Evolutionary conservation across 2,329 filamentous ascomycete genomes (phyloP).

Genomic region (Aspergillus phoenicis): DNA sequence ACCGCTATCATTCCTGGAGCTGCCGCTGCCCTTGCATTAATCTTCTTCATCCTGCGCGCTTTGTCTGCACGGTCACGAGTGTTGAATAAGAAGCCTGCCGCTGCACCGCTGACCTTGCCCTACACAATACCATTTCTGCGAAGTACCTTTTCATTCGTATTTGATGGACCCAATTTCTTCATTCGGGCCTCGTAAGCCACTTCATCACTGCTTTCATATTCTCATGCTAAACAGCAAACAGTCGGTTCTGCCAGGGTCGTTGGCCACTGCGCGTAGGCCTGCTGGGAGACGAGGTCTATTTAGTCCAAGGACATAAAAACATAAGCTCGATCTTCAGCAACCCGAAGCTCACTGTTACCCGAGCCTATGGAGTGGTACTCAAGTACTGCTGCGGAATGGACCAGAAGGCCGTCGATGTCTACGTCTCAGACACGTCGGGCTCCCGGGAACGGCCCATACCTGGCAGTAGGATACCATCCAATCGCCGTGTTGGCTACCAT

Average conservation of each 20-base stretch:
- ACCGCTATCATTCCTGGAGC: background rate
- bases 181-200: background rate
- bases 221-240: background rate
- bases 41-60: background rate
- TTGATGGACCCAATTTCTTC: background rate
- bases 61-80: background rate
- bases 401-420: slow-evolving; percentile 3
- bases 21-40: background rate
- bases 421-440: background rate
- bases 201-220: background rate
- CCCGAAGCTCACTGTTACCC: background rate
- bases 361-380: background rate
- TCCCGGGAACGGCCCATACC: slow-evolving; percentile 1
- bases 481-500: background rate
- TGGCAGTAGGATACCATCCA: background rate
- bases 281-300: background rate
- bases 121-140: background rate
- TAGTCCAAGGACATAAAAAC: slow-evolving; percentile 4
- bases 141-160: background rate
- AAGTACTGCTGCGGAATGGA: slow-evolving; percentile 4
- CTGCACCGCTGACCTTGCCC: background rate
- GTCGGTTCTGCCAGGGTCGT: background rate
- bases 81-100: background rate
- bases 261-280: slow-evolving; percentile 2
- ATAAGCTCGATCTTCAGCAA: background rate